A percentile compares a stretch with the other conserved stretches of the same genome.
Evolutionary conservation across 73 alveolate species (phyloP).

Genomic region (Paramecium biaurelia): DNA sequence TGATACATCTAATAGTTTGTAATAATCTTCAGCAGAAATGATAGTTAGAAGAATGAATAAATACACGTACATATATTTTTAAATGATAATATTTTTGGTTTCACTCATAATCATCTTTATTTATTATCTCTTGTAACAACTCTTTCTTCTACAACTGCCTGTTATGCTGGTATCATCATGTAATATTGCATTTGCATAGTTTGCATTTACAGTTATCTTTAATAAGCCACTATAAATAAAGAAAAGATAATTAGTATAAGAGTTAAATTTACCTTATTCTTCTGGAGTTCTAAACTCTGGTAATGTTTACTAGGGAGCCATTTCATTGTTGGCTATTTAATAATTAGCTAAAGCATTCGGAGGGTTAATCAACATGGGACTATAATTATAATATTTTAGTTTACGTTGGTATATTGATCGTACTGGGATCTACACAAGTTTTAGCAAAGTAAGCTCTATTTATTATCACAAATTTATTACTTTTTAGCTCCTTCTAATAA

Average conservation of each 20-base stretch:
- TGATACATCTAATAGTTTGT: slow-evolving; percentile 73
- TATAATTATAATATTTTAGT: neutral
- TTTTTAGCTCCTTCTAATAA: slow-evolving; percentile 48
- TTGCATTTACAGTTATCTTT: slow-evolving; percentile 2
- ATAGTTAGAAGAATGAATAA: slow-evolving; percentile 19
- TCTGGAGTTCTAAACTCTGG: slow-evolving; percentile 48
- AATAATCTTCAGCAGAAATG: slow-evolving; percentile 68
- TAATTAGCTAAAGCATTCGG: slow-evolving; percentile 43
- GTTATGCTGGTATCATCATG: slow-evolving; percentile 53
- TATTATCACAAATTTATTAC: neutral
- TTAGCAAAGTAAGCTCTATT: slow-evolving; percentile 45
- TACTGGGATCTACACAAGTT: slow-evolving; percentile 47
- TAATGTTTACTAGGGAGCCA: neutral
- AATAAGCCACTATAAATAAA: slow-evolving; percentile 26
- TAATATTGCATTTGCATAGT: slow-evolving; percentile 30
- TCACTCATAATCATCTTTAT: neutral
- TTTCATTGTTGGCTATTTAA: neutral
- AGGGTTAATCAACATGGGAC: slow-evolving; percentile 21
- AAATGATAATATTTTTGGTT: neutral
- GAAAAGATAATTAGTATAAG: neutral
- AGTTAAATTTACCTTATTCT: slow-evolving; percentile 41
- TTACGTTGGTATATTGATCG: slow-evolving; percentile 46
- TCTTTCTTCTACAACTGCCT: slow-evolving; percentile 53
- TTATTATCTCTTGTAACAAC: neutral
- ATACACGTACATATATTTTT: slow-evolving; percentile 30